A percentile compares a stretch with the other conserved stretches of the same genome.
Evolutionary conservation across 106 monocot species (phyloP).

Genomic region (Allium sativum): DNA sequence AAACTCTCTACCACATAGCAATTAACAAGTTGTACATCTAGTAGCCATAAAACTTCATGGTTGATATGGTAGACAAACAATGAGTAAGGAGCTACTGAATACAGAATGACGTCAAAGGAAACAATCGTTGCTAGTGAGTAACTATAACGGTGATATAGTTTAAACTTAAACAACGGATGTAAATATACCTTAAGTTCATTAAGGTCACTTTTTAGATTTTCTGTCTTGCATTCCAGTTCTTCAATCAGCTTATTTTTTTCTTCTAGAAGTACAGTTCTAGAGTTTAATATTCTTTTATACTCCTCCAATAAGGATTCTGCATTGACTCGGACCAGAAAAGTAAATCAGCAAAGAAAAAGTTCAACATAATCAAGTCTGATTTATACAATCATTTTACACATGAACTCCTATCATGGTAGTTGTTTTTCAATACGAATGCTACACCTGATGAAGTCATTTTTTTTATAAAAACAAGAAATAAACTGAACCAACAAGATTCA

Average conservation of each 20-base stretch:
- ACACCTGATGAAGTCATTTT: too few relatives aligned
- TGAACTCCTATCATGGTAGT: too few relatives aligned
- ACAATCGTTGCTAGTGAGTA: neutral
- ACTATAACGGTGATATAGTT: neutral
- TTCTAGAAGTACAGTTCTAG: conserved; percentile 25
- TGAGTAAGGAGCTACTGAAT: too few relatives aligned
- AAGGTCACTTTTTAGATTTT: conserved; percentile 25
- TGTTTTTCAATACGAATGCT: too few relatives aligned
- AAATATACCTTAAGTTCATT: conserved; percentile 38
- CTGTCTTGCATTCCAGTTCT: conserved; percentile 47
- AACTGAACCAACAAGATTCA: too few relatives aligned
- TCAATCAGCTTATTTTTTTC: conserved; percentile 26
- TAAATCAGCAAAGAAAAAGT: too few relatives aligned
- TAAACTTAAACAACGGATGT: neutral
- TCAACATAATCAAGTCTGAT: too few relatives aligned
- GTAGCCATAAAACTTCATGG: neutral
- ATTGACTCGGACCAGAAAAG: neutral
- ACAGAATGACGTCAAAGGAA: too few relatives aligned
- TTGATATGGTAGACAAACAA: conserved; percentile 1
- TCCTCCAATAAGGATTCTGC: conserved; percentile 40
- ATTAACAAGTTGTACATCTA: neutral
- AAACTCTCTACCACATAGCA: neutral
- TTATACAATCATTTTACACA: too few relatives aligned
- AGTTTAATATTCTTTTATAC: conserved; percentile 18
- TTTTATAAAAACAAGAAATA: too few relatives aligned